phyloP scores from a whole-genome alignment of 2,329 filamentous ascomycete genomes.

The Leptodontidium sp. region DNA sequence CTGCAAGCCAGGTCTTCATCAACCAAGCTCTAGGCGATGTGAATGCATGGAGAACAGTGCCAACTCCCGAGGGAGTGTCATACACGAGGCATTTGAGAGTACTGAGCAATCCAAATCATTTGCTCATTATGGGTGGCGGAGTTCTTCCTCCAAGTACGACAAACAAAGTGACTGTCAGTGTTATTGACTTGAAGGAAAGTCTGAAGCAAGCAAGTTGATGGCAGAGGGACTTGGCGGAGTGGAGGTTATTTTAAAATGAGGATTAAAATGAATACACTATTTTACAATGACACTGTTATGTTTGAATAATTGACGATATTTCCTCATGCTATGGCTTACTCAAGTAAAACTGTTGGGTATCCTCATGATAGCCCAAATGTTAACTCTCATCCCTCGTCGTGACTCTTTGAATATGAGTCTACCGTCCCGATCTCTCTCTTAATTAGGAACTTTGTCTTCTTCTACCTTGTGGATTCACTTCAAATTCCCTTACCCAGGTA shows the following conservation, averaged over 20 bases:
- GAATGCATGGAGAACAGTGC: constrained; percentile 41
- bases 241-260: too few species aligned
- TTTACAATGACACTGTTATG: not conserved
- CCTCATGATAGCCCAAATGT: too few species aligned
- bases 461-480: too few species aligned
- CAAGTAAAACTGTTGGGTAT: too few species aligned
- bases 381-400: too few species aligned
- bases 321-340: too few species aligned
- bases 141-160: constrained; percentile 42
- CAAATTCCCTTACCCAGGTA: too few species aligned
- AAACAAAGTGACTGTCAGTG: constrained; percentile 45
- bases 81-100: constrained; percentile 46
- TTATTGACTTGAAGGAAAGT: constrained; percentile 42
- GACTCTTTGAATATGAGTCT: too few species aligned
- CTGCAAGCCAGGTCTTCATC: constrained; percentile 41
- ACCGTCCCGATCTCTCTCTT: too few species aligned
- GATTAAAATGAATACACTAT: not conserved
- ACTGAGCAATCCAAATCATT: constrained; percentile 39
- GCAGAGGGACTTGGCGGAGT: not conserved
- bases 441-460: too few species aligned
- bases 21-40: constrained; percentile 43
- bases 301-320: too few species aligned
- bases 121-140: constrained; percentile 45
- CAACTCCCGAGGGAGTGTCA: constrained; percentile 40
- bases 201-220: constrained; percentile 26